These are phyloP conservation scores for Nicotiana knightiana DNA, from an alignment of 257 asterid species.

Conservation along the genomic window DNA sequence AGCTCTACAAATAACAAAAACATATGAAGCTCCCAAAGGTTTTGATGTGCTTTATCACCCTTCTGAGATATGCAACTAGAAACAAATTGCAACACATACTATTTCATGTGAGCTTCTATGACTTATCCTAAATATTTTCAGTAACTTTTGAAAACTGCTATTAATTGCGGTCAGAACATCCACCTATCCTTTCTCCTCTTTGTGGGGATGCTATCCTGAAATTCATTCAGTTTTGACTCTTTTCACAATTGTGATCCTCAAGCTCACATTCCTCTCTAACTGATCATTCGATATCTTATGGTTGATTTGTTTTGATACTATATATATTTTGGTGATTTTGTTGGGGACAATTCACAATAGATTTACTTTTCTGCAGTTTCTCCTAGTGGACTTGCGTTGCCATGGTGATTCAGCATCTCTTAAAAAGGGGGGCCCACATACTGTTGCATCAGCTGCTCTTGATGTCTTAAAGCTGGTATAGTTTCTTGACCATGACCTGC, in stretches of 20 bases:
- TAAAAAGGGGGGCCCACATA: constrained; percentile 74
- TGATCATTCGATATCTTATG: not conserved
- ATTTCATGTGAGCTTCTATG: not conserved
- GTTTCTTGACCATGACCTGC: constrained; percentile 1
- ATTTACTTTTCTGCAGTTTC: constrained; percentile 62
- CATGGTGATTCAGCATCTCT: constrained; percentile 94
- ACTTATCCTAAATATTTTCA: not conserved
- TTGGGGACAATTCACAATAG: constrained; percentile 19
- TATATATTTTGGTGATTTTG: not conserved
- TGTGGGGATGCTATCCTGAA: not conserved
- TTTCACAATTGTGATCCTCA: not conserved
- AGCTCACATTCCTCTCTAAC: not conserved
- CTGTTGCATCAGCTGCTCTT: constrained; percentile 89
- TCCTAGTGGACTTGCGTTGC: constrained; percentile 94
- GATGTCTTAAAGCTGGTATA: constrained; percentile 90
- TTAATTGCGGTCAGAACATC: not conserved
- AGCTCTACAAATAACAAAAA: not conserved
- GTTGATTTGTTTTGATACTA: not conserved
- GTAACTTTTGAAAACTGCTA: not conserved
- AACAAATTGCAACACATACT: not conserved
- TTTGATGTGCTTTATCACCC: not conserved
- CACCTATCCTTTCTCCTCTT: not conserved
- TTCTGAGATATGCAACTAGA: not conserved
- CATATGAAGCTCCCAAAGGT: not conserved
- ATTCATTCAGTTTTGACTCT: not conserved